Percentiles rank a stretch among this genome's conserved stretches.
phyloP scores from a whole-genome alignment of 2,329 filamentous ascomycete genomes.

The Hypoxylon sp. region DNA sequence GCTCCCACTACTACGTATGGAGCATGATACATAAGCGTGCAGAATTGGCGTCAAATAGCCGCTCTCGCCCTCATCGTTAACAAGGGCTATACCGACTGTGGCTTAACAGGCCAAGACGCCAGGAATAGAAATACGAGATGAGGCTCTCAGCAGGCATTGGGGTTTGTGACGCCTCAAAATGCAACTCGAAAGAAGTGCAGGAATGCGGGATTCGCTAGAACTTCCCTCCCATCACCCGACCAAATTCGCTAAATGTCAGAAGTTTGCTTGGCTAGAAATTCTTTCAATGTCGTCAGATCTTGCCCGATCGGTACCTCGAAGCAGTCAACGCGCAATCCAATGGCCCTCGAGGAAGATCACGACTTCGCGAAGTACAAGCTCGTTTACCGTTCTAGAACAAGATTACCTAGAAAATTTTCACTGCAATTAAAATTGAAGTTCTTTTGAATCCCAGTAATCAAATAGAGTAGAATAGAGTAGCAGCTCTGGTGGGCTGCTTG shows the following conservation, averaged over 20 bases:
- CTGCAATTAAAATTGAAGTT: constrained; percentile 18
- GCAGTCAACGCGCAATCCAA: constrained; percentile 21
- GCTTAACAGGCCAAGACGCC: constrained; percentile 35
- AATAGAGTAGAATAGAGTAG: constrained; percentile 42
- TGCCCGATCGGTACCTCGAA: constrained; percentile 21
- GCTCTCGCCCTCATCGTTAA: constrained; percentile 21
- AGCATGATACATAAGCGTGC: constrained; percentile 40
- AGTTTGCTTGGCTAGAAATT: constrained; percentile 12
- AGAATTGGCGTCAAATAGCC: constrained; percentile 43
- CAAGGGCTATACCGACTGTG: constrained; percentile 38
- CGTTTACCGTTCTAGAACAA: constrained; percentile 21
- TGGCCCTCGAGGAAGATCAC: constrained; percentile 13
- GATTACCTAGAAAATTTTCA: constrained; percentile 7
- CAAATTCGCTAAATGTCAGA: constrained; percentile 6
- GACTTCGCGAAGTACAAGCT: constrained; percentile 19
- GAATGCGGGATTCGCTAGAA: constrained; percentile 32
- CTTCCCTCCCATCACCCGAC: constrained; percentile 26
- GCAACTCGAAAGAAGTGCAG: constrained; percentile 31
- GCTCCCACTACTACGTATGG: constrained; percentile 22
- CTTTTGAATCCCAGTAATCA: constrained; percentile 25
- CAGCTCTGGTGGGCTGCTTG: constrained; percentile 40
- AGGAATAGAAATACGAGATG: constrained; percentile 45
- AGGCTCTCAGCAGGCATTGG: constrained; percentile 40
- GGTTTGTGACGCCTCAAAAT: constrained; percentile 26
- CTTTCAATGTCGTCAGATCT: constrained; percentile 35